Percentiles rank a stretch among this genome's conserved stretches.
These are phyloP conservation scores for Serendipita sp. DNA, from an alignment of 768 basidiomycete genomes.

Conservation along the genomic window DNA sequence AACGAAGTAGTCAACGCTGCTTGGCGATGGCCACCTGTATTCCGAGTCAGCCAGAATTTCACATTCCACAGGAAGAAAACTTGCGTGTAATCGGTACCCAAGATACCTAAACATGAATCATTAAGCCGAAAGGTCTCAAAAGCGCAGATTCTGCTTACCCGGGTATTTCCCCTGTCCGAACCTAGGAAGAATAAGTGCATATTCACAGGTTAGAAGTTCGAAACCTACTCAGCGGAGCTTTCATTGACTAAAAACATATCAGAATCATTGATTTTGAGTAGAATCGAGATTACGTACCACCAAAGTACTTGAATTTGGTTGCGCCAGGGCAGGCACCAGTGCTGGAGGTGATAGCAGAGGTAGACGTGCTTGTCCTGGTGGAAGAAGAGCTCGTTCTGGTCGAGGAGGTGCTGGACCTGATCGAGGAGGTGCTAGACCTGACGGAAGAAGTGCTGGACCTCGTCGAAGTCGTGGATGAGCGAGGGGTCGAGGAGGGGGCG, in stretches of 20 bases:
- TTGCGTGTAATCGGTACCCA: no score
- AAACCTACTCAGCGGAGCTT: conserved; percentile 40
- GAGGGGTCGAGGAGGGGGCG: background rate
- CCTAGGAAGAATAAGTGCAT: background rate
- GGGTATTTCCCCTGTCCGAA: background rate
- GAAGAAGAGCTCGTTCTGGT: conserved; percentile 13
- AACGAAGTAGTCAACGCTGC: conserved; percentile 22
- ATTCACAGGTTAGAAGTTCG: conserved; percentile 33
- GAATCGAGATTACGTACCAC: conserved; percentile 13
- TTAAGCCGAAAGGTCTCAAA: no score
- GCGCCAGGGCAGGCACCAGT: conserved; percentile 22
- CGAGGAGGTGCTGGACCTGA: conserved; percentile 14
- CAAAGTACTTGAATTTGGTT: conserved; percentile 49
- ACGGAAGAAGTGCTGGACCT: conserved; percentile 13
- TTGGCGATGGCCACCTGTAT: conserved; percentile 26
- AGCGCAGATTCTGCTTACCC: no score
- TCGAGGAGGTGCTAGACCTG: conserved; percentile 18
- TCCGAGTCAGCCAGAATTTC: no score
- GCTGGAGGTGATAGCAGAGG: background rate
- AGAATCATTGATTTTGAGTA: background rate
- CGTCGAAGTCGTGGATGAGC: conserved; percentile 13
- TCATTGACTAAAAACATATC: conserved; percentile 28
- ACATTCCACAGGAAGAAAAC: no score
- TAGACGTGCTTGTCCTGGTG: background rate
- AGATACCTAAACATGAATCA: no score